A percentile compares a stretch with the other conserved stretches of the same genome.
phyloP scores from a whole-genome alignment of 371 early-diverging fungal species.

The Phascolomyces articulosus region DNA sequence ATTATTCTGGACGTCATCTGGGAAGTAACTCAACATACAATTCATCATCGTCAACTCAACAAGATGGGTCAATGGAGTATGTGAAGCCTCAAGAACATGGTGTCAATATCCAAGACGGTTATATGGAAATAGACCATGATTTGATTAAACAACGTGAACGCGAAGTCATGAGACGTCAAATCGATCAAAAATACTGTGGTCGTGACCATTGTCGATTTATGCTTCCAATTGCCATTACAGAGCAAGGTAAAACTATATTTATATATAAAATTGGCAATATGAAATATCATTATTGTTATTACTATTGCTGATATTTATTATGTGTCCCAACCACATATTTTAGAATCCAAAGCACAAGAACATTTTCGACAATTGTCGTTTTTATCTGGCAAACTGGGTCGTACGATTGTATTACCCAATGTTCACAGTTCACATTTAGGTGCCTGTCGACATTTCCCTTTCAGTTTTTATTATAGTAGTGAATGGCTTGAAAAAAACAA shows the following conservation, averaged over 20 bases:
- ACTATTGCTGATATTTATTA: neutral
- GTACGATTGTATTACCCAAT: constrained; percentile 42
- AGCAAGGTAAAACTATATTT: constrained; percentile 40
- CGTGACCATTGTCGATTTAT: constrained; percentile 34
- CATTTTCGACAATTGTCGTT: constrained; percentile 42
- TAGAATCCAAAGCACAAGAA: constrained; percentile 43
- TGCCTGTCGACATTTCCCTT: constrained; percentile 29
- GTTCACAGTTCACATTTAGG: constrained; percentile 33
- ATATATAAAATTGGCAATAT: neutral
- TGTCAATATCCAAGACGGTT: constrained; percentile 1
- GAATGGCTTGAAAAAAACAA: constrained; percentile 27
- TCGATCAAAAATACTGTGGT: constrained; percentile 40
- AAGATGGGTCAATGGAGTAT: constrained; percentile 8
- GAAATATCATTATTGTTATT: no score
- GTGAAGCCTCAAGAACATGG: constrained; percentile 9
- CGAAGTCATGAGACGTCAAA: constrained; percentile 14
- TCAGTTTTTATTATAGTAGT: constrained; percentile 30
- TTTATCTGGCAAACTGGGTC: constrained; percentile 28
- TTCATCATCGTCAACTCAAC: neutral
- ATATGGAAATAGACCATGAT: constrained; percentile 17
- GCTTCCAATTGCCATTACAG: constrained; percentile 36
- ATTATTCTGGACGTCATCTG: constrained; percentile 21
- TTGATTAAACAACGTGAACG: constrained; percentile 12
- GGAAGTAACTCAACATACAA: constrained; percentile 6
- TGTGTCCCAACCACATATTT: neutral